phyloP scores from a whole-genome alignment of 768 basidiomycete genomes.

The Tremella yokohamensis region DNA sequence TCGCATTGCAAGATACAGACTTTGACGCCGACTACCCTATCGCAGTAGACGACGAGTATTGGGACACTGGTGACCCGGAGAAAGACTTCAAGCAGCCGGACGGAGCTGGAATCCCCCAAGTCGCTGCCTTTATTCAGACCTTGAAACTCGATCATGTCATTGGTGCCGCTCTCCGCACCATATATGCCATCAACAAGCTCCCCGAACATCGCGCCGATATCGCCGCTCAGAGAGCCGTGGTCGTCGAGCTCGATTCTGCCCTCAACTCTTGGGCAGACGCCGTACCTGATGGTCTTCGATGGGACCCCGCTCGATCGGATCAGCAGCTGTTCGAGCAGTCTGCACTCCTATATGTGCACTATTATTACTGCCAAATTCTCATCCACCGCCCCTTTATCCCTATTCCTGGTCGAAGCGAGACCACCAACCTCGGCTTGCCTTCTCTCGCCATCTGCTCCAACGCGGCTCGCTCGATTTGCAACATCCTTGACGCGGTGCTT shows the following conservation, averaged over 20 bases:
- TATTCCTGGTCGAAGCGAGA: slow-evolving; percentile 53
- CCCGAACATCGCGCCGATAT: slow-evolving; percentile 31
- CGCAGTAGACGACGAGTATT: slow-evolving; percentile 79
- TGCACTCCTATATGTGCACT: slow-evolving; percentile 59
- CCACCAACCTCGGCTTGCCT: slow-evolving; percentile 56
- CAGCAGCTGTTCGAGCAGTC: slow-evolving; percentile 60
- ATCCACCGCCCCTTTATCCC: slow-evolving; percentile 77
- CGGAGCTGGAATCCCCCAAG: slow-evolving; percentile 45
- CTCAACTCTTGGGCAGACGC: slow-evolving; percentile 70
- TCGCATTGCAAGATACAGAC: slow-evolving; percentile 66
- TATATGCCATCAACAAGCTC: slow-evolving; percentile 70
- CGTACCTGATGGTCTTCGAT: slow-evolving; percentile 62
- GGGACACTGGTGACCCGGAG: slow-evolving; percentile 60
- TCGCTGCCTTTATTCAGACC: slow-evolving; percentile 60
- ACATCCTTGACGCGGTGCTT: slow-evolving; percentile 63
- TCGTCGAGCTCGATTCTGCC: slow-evolving; percentile 65
- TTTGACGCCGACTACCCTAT: slow-evolving; percentile 69
- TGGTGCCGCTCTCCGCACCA: slow-evolving; percentile 60
- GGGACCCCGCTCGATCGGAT: slow-evolving; percentile 59
- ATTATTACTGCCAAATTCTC: slow-evolving; percentile 62
- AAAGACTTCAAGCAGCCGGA: slow-evolving; percentile 65
- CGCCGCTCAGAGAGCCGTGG: slow-evolving; percentile 54
- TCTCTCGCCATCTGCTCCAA: slow-evolving; percentile 78
- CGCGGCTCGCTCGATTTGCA: slow-evolving; percentile 70
- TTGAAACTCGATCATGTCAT: slow-evolving; percentile 63